Evolutionary conservation across 331 rosid genomes (phyloP), one percentile per base, ranked within the genome.

Genomic region (Quercus lobata): DNA sequence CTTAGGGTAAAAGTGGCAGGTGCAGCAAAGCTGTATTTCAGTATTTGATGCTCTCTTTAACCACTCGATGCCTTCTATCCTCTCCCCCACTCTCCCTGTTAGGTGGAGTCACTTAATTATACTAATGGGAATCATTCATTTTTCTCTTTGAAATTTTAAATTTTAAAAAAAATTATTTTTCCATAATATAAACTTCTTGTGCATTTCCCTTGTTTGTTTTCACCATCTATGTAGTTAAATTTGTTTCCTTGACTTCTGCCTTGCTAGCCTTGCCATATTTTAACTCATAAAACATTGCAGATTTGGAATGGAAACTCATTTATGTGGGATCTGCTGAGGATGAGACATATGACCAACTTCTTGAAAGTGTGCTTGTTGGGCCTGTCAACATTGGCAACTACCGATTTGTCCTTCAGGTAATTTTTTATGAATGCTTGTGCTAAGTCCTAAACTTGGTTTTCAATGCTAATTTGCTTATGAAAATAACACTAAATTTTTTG

Each of bases 381-480:
- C 97, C 97, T 65, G 97, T 93, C 80, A 95, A 95, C 76, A 92
- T 95, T 74, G 99, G 97, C 57, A 95, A 95, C 81, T 95, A 92
- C 73, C 93, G 96, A 57, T 95, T 95, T 75, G 92, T 93, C 35
- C 87, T 95, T 24, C 97, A 93, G 97, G 98, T 89, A 83, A 81
- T 77, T 46, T 63, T 46, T 63, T 29, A 53, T 21, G 34, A 11
- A 68, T 18, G 61, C 32, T 27, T 6, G 21, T 44, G 24, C 68
- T 25, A 12, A 16, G 25, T 63, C 53, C 80, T 62, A 27, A n/a
- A 44, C 5, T 71, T 46, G 37, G 53, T 70, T 56, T 52, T 65
- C 17, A 7, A 49, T 15, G 68, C 75, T 25, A 49, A 61, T 68
- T 81, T 81, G 75, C 68, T 37, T 65, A 44, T 46, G 9, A 54